A percentile compares a stretch with the other conserved stretches of the same genome.
Conservation (phyloP, 2,329 filamentous ascomycete species). For the Didymella keratinophila region DNA sequence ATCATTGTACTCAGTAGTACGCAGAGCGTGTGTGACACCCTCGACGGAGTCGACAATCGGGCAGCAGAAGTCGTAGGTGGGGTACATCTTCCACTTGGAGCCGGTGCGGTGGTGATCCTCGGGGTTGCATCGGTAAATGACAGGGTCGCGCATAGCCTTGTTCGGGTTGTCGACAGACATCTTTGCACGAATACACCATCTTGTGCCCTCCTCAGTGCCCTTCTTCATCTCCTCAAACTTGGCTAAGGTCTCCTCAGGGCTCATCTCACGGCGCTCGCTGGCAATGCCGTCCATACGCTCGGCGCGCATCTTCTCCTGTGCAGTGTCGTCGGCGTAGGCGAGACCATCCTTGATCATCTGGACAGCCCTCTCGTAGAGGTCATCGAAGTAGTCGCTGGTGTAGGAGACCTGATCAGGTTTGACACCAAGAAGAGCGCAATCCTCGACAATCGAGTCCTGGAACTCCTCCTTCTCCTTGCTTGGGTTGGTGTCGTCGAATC, state of each 20-base stretch:
- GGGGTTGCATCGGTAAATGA: conserved; percentile 94
- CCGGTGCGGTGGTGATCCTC: conserved; percentile 79
- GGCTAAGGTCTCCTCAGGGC: conserved; percentile 82
- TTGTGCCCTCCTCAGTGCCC: conserved; percentile 77
- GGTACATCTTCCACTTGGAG: conserved; percentile 82
- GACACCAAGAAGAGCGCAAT: conserved; percentile 89
- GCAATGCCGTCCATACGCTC: conserved; percentile 85
- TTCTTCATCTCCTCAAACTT: conserved; percentile 95
- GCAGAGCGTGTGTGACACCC: conserved; percentile 82
- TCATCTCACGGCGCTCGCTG: conserved; percentile 79
- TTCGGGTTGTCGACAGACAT: conserved; percentile 91
- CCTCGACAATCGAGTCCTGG: conserved; percentile 91
- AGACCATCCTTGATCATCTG: conserved; percentile 85
- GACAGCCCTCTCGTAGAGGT: conserved; percentile 85
- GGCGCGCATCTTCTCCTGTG: conserved; percentile 84
- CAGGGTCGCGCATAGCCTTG: conserved; percentile 94
- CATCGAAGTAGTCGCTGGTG: conserved; percentile 94
- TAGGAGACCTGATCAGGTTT: conserved; percentile 86
- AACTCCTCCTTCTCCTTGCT: conserved; percentile 97
- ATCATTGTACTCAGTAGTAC: conserved; percentile 87
- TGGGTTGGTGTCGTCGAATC: conserved; percentile 97
- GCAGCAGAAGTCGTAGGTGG: conserved; percentile 86
- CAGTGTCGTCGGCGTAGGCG: conserved; percentile 94
- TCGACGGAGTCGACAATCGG: conserved; percentile 82
- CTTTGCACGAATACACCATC: conserved; percentile 94